These are phyloP conservation scores for Phylloporus rhodoxanthus DNA, from an alignment of 768 basidiomycete genomes.

Conservation along the genomic window DNA sequence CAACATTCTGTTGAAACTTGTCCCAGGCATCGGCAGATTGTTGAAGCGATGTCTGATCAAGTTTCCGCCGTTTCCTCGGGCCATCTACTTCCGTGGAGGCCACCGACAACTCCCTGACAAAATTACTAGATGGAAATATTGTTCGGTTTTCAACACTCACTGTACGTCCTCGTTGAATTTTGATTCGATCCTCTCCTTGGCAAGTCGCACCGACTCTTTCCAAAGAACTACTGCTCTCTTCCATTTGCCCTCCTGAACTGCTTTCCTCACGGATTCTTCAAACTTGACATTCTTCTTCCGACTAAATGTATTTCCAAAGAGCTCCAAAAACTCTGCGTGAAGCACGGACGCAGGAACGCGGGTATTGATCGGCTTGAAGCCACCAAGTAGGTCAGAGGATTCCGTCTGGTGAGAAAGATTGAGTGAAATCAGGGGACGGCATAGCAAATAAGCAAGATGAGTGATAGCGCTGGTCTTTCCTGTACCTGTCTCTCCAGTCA, in stretches of 20 bases:
- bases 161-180: constrained; percentile 25
- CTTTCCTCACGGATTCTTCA: constrained; percentile 73
- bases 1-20: constrained; percentile 58
- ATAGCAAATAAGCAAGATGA: constrained; percentile 75
- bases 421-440: constrained; percentile 73
- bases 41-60: constrained; percentile 39
- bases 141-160: constrained; percentile 13
- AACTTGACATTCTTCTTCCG: constrained; percentile 84
- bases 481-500: constrained; percentile 98
- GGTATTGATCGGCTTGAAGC: constrained; percentile 93
- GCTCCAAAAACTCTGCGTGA: constrained; percentile 66
- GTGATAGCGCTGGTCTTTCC: constrained; percentile 94
- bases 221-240: constrained; percentile 76
- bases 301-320: constrained; percentile 87
- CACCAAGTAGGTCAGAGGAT: constrained; percentile 88
- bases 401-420: constrained; percentile 97
- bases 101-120: constrained; percentile 15
- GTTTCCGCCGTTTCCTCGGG: constrained; percentile 68
- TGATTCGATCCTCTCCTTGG: constrained; percentile 54
- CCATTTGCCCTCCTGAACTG: constrained; percentile 81
- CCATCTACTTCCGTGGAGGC: constrained; percentile 35
- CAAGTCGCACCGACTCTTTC: constrained; percentile 69
- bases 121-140: neutral
- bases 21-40: constrained; percentile 57
- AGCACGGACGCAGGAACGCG: constrained; percentile 67